Percentiles rank a stretch among this genome's conserved stretches.
phyloP scores from a whole-genome alignment of 352 stramenopile genomes.

The Phytopythium cucurbitacearum region DNA sequence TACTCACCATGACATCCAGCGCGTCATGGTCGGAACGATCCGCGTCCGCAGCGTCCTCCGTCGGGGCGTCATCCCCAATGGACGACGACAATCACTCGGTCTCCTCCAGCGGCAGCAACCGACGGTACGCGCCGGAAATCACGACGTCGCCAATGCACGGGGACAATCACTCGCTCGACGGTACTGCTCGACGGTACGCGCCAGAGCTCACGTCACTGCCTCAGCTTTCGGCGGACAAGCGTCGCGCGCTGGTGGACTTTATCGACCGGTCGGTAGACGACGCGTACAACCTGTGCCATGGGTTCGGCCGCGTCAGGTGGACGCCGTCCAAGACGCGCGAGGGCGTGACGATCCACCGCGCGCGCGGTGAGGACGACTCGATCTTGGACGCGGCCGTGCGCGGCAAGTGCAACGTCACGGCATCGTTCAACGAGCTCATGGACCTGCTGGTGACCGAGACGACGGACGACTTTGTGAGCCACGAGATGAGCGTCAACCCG shows the following conservation, averaged over 20 bases:
- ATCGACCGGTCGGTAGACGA: slow-evolving; percentile 76
- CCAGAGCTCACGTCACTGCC: slow-evolving; percentile 15
- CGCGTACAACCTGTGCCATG: slow-evolving; percentile 77
- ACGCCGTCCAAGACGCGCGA: slow-evolving; percentile 57
- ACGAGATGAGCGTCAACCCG: slow-evolving; percentile 63
- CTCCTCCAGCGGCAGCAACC: slow-evolving; percentile 3
- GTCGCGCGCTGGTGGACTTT: slow-evolving; percentile 58
- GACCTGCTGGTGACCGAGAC: slow-evolving; percentile 76
- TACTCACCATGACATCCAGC: slow-evolving; percentile 17
- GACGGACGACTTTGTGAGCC: slow-evolving; percentile 51
- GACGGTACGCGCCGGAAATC: slow-evolving; percentile 9
- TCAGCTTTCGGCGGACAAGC: slow-evolving; percentile 31
- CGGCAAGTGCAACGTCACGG: slow-evolving; percentile 69
- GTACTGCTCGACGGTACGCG: background rate
- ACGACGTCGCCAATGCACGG: slow-evolving; percentile 24
- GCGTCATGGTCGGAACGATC: slow-evolving; percentile 6
- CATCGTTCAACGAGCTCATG: slow-evolving; percentile 71
- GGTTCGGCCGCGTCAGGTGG: slow-evolving; percentile 72
- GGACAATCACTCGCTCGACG: slow-evolving; percentile 7
- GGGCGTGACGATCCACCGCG: slow-evolving; percentile 67
- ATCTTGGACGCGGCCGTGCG: slow-evolving; percentile 65
- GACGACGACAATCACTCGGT: slow-evolving; percentile 17
- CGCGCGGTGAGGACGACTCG: slow-evolving; percentile 52
- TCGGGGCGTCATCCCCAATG: slow-evolving; percentile 11
- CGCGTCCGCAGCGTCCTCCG: slow-evolving; percentile 7